phyloP scores from a whole-genome alignment of 2,329 filamentous ascomycete species.

The Colletotrichum theobromicola region DNA sequence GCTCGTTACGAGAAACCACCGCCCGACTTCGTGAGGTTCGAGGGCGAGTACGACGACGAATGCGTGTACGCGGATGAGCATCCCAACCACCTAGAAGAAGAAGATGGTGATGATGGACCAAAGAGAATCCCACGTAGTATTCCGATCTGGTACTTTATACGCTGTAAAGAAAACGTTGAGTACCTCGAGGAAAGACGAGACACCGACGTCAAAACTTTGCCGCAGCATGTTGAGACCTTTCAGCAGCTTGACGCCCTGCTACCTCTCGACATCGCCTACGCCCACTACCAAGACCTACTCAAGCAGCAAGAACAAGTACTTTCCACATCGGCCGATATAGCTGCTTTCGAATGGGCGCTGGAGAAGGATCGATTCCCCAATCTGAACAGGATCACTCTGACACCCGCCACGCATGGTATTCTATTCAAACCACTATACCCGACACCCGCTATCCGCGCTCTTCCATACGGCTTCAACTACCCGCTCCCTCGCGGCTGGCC shows the following conservation, averaged over 20 bases:
- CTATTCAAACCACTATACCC: slow-evolving; percentile 40
- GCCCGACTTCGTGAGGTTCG: not conserved
- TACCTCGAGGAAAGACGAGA: not conserved
- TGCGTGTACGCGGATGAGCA: not conserved
- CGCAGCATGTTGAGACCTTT: not conserved
- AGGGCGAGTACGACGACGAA: not conserved
- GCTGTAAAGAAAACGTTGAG: not conserved
- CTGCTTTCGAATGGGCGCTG: slow-evolving; percentile 37
- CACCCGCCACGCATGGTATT: slow-evolving; percentile 42
- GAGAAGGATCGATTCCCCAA: slow-evolving; percentile 32
- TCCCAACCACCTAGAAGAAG: not conserved
- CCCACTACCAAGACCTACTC: slow-evolving; percentile 36
- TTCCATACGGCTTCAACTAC: slow-evolving; percentile 45
- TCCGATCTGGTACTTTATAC: not conserved
- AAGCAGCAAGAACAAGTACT: slow-evolving; percentile 35
- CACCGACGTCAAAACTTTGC: not conserved
- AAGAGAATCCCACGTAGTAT: not conserved
- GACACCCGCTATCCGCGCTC: slow-evolving; percentile 45
- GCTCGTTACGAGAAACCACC: slow-evolving; percentile 10
- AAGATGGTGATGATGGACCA: not conserved
- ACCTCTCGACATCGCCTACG: slow-evolving; percentile 21
- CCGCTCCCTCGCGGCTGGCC: slow-evolving; percentile 38
- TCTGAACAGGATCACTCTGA: slow-evolving; percentile 42
- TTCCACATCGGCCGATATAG: slow-evolving; percentile 28
- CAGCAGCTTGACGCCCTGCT: not conserved